Evolutionary conservation across 768 basidiomycete genomes (phyloP).

Genomic region (Boletus rex-veris): DNA sequence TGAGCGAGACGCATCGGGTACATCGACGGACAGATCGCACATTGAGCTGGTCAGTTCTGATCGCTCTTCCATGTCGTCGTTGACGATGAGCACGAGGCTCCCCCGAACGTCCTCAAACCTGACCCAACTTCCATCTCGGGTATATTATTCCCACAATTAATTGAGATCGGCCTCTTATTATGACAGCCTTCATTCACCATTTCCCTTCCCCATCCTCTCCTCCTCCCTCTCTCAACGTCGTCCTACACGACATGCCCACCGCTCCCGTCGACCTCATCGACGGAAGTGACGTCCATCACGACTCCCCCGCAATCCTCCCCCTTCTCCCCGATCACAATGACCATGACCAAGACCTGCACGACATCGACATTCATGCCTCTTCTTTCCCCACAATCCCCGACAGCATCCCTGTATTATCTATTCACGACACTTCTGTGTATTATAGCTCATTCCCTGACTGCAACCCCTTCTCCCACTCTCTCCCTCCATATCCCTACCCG

Average conservation of each 20-base stretch:
- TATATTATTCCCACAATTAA: constrained; percentile 26
- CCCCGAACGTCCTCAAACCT: neutral
- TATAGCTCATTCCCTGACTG: constrained; percentile 32
- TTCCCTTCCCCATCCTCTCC: constrained; percentile 17
- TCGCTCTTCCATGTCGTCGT: constrained; percentile 28
- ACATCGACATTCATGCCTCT: constrained; percentile 32
- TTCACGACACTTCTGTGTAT: constrained; percentile 31
- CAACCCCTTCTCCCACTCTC: constrained; percentile 17
- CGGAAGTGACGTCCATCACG: constrained; percentile 20
- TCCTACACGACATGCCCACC: constrained; percentile 20
- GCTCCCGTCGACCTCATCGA: constrained; percentile 17
- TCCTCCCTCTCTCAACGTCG: neutral
- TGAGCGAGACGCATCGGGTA: constrained; percentile 17
- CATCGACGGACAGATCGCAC: constrained; percentile 19
- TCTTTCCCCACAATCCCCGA: constrained; percentile 18
- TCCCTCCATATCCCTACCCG: constrained; percentile 25
- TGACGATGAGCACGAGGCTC: constrained; percentile 25
- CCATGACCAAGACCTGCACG: constrained; percentile 30
- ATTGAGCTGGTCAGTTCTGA: constrained; percentile 16
- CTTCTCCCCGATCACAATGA: constrained; percentile 21
- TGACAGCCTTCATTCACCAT: constrained; percentile 23
- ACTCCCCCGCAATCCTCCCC: constrained; percentile 8
- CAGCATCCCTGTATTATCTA: constrained; percentile 32
- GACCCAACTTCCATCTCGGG: neutral
- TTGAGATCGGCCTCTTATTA: constrained; percentile 32